These are phyloP conservation scores for Ascodesmis nigricans DNA, from an alignment of 495 filamentous ascomycete genomes.

Conservation along the genomic window DNA sequence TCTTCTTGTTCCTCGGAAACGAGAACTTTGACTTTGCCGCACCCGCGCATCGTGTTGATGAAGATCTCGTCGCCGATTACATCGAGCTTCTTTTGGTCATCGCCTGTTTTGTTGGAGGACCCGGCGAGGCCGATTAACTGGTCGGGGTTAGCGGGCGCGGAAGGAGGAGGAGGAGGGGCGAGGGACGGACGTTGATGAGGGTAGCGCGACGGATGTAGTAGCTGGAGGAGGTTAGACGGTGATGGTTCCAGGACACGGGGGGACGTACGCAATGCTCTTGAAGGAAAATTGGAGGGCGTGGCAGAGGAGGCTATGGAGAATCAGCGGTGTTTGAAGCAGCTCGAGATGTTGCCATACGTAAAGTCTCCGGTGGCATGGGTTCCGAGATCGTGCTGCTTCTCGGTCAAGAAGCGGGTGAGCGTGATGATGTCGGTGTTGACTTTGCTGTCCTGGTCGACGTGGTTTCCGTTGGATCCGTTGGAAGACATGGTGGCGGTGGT, in stretches of 20 bases:
- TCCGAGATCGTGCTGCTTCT: slow-evolving; percentile 75
- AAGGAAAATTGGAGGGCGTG: slow-evolving; percentile 98
- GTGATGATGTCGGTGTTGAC: slow-evolving; percentile 93
- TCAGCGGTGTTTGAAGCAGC: neutral
- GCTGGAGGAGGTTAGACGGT: slow-evolving; percentile 4
- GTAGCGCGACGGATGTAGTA: slow-evolving; percentile 97
- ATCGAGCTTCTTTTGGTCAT: slow-evolving; percentile 98
- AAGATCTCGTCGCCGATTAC: slow-evolving; percentile 98
- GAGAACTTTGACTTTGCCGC: slow-evolving; percentile 66
- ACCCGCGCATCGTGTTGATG: slow-evolving; percentile 77
- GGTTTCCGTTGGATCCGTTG: slow-evolving; percentile 23
- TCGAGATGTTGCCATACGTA: slow-evolving; percentile 38
- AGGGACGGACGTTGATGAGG: slow-evolving; percentile 48
- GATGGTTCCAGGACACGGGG: neutral
- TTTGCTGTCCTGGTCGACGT: slow-evolving; percentile 38
- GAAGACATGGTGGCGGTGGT: slow-evolving; percentile 22
- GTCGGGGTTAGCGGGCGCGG: slow-evolving; percentile 1
- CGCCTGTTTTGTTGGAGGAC: slow-evolving; percentile 82
- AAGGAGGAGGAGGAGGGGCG: neutral
- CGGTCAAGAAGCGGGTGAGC: slow-evolving; percentile 81
- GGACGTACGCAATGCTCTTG: slow-evolving; percentile 63
- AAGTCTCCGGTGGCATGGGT: slow-evolving; percentile 75
- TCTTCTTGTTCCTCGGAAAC: slow-evolving; percentile 96
- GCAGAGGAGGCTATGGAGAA: slow-evolving; percentile 51
- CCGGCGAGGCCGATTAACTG: slow-evolving; percentile 73